Base-by-base conservation (phyloP, 2,329 filamentous ascomycete genomes). In the Aspergillus cejpii region DNA sequence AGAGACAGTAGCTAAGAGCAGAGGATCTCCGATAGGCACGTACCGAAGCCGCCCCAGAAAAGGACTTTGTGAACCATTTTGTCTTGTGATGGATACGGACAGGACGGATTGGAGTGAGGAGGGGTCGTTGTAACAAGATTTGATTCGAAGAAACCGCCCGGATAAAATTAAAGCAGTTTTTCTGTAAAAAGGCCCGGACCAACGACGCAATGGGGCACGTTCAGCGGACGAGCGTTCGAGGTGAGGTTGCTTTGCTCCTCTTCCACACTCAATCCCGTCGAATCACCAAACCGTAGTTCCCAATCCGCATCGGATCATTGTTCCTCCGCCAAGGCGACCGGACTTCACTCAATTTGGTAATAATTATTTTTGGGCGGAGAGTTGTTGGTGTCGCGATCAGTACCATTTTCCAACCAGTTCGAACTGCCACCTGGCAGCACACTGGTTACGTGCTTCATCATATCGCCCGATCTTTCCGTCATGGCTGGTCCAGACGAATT, bases 21-120 rank as follows among this genome's bases (percentile, higher is more conserved):
- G 12, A 12, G 6, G 10, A 34, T 34, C 17, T 2, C 17, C 31
- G 15, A 15, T 17, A 19, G 10, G 31, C 15, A 75, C 78, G 63
- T 81, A 96, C 91, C 91, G 80, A 96, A 94, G 76, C 85, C 85
- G 71, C 70, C 66, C 72, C 72, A 75, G 66, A 75, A 74, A 52
- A 75, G 65, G 49, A 75, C 70, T 61, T 74, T 75, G 60, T 73
- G 70, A 55, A 74, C 69, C 71, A 74, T 74, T 39, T 45, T 58
- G 52, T 51, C 5, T 52, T 40, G 52, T 46, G 52, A 45, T 50
- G 40, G 54, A 47, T 34, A 45, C 41, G 55, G 40, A 49, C 44
- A 51, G 48, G 40, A 55, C 51, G 51, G 56, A 49, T 49, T 37
- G 39, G 41, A 41, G 33, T 29, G 12, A n/a, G 37, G n/a, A 27